Base-by-base conservation (phyloP, 352 stramenopile genomes). In the Stephanocyclus meneghinianus region DNA sequence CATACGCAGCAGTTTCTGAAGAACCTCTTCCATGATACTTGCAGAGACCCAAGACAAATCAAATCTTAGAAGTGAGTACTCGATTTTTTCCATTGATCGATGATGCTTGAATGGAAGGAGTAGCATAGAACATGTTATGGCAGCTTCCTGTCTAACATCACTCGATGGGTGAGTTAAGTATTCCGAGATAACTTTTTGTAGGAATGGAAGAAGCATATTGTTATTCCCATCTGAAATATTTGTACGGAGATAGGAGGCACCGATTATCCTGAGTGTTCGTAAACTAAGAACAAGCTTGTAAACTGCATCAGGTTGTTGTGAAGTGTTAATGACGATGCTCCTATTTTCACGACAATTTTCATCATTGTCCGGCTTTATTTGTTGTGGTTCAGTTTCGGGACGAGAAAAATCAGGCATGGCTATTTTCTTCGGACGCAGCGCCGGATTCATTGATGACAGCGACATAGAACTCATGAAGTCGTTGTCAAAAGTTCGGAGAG, bases 151-250 rank as follows among this genome's bases (percentile, higher is more conserved):
- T 13, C 97, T 90, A 44, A 99, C 95, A 45, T 93, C 90, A 18
- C 87, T 87, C 32, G 97, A 95, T 5, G 91, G 87, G 71, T 98
- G 95, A 37, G 91, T 93, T 35, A 99, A 83, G 76, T 98, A 98
- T 40, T 94, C 76, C 1, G 94, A 86, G 42, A 98, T 95, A 35
- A 97, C 96, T 77, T 98, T 94, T 18, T 95, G 91, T 13, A 98
- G 94, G 85, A 98, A 98, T 7, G 96, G 96, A 48, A 99, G 80
- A 6, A 99, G 81, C 60, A 94, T 96, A 56, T 98, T 95, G n/a
- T 42, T 62, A 15, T 62, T 30, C 11, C 94, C 91, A 62, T 97
- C 96, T 67, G 94, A 91, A 50, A 78, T 82, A 47, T 76, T 79
- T 11, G 87, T 64, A 74, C 71, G 76, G 48, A 86, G 85, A 67